A percentile compares a stretch with the other conserved stretches of the same genome.
phyloP scores from a whole-genome alignment of 805 yeast species.

The Pachysolen tannophilus region DNA sequence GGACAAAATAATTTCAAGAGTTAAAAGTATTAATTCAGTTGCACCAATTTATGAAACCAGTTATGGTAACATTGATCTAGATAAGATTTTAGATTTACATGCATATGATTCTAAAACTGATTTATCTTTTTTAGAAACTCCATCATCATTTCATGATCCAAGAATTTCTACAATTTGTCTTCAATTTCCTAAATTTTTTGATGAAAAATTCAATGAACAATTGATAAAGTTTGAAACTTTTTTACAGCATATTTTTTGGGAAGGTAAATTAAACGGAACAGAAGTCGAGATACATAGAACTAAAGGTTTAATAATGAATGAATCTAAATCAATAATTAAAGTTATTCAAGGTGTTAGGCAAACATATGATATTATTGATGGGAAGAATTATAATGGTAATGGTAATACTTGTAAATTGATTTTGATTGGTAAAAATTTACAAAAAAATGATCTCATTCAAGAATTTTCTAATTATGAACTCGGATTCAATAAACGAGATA shows the following conservation, averaged over 20 bases:
- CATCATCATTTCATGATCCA: constrained; percentile 35
- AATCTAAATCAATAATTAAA: constrained; percentile 28
- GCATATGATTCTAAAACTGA: constrained; percentile 52
- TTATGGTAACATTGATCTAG: constrained; percentile 69
- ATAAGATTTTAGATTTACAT: constrained; percentile 64
- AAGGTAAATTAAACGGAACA: constrained; percentile 32
- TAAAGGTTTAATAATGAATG: constrained; percentile 63
- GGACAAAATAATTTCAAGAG: constrained; percentile 18
- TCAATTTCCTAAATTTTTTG: constrained; percentile 31
- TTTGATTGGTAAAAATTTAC: constrained; percentile 63
- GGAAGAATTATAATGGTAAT: constrained; percentile 25
- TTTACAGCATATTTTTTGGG: constrained; percentile 76
- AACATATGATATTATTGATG: constrained; percentile 71
- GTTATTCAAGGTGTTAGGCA: constrained; percentile 91
- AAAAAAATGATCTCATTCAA: constrained; percentile 22
- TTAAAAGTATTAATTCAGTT: constrained; percentile 50
- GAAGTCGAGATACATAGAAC: constrained; percentile 68
- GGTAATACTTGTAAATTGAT: constrained; percentile 50
- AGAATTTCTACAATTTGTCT: constrained; percentile 47
- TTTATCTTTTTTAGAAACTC: constrained; percentile 1
- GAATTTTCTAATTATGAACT: constrained; percentile 23
- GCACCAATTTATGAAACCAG: constrained; percentile 63
- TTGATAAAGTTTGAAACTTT: constrained; percentile 46
- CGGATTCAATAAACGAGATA: no score
- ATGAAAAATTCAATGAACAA: constrained; percentile 25